Evolutionary conservation across 495 filamentous ascomycete species (phyloP).

Genomic region (Margaritispora aquatica): DNA sequence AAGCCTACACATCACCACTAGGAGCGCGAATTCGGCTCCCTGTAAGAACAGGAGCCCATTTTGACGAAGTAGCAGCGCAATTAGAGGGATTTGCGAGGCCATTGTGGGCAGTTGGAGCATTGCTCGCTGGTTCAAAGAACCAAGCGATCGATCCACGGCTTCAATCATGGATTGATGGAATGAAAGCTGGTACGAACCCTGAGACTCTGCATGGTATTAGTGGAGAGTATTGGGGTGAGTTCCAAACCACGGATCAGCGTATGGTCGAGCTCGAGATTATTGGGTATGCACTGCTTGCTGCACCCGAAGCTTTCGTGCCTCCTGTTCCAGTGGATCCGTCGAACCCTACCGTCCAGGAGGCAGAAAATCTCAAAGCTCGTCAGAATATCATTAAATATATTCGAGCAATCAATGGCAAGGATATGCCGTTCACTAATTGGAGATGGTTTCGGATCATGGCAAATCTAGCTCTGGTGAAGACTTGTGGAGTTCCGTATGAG

Average conservation of each 20-base stretch:
- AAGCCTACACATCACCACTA: slow-evolving; percentile 34
- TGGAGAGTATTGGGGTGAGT: slow-evolving; percentile 53
- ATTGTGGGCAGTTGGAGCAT: slow-evolving; percentile 49
- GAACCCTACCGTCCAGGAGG: slow-evolving; percentile 29
- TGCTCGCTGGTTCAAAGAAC: slow-evolving; percentile 25
- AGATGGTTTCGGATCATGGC: slow-evolving; percentile 58
- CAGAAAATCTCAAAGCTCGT: slow-evolving; percentile 34
- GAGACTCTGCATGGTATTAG: slow-evolving; percentile 40
- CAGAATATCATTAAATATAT: slow-evolving; percentile 32
- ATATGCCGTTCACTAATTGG: slow-evolving; percentile 31
- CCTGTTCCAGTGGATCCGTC: neutral
- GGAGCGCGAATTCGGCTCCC: slow-evolving; percentile 37
- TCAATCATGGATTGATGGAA: neutral
- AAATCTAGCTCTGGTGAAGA: slow-evolving; percentile 49
- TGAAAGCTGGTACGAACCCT: slow-evolving; percentile 41
- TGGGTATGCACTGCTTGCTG: slow-evolving; percentile 29
- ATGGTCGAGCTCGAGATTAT: slow-evolving; percentile 60
- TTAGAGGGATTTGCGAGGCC: slow-evolving; percentile 57
- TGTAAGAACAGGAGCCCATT: slow-evolving; percentile 39
- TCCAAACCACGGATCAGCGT: slow-evolving; percentile 48
- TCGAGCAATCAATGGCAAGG: slow-evolving; percentile 46
- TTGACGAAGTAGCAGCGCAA: slow-evolving; percentile 52
- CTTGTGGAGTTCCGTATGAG: slow-evolving; percentile 39
- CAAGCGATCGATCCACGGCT: slow-evolving; percentile 6
- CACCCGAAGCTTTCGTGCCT: slow-evolving; percentile 24